Base-by-base conservation (phyloP, 1,284 basidiomycete species). In the Phellopilus nigrolimitatus region DNA sequence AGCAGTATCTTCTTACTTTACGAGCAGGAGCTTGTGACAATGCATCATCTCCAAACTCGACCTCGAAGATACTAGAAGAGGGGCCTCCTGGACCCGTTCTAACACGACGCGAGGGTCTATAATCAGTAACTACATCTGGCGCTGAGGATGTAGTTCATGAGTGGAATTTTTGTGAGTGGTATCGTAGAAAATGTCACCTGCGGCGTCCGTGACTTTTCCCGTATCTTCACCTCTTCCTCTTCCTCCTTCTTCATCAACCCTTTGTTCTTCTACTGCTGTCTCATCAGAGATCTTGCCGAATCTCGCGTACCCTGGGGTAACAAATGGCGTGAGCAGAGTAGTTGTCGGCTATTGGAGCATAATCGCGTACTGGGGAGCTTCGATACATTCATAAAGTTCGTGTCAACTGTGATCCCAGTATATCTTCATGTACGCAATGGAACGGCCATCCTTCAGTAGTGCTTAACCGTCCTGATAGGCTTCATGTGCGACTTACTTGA, bases 351-450 rank as follows among this genome's bases (percentile, higher is more conserved):
- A n/a, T 25, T 21, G 9, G 17, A 34, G 12, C 19, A 19, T 22
- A 49, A 33, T 28, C 17, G 65, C 73, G 30, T 70, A 86, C 84
- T 74, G 22, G 84, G 84, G 36, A 88, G 72, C 62, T 87, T 87
- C 59, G 74, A 71, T 41, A 88, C 82, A 60, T 82, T 86, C 47
- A 67, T 67, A 59, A 84, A 83, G 64, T 84, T 84, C 36, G 84
- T 76, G 61, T 88, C 85, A 37, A 88, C 79, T 8, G 84, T 86
- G 30, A 73, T 78, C 10, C 82, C 84, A 28, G 79, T 74, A 60
- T 84, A 84, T 64, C 84, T 79, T 54, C 37, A 54, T 54, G 17
- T 39, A 24, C 33, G 28, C 15, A 51, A 49, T 22, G 25, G 41
- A n/a, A 10, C 3, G 17, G n/a, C 28, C 27, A 13, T 7, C 22